Evolutionary conservation across 2,329 filamentous ascomycete species (phyloP), one percentile per base, ranked within the genome.

Genomic region (Tolypocladium amazonense): DNA sequence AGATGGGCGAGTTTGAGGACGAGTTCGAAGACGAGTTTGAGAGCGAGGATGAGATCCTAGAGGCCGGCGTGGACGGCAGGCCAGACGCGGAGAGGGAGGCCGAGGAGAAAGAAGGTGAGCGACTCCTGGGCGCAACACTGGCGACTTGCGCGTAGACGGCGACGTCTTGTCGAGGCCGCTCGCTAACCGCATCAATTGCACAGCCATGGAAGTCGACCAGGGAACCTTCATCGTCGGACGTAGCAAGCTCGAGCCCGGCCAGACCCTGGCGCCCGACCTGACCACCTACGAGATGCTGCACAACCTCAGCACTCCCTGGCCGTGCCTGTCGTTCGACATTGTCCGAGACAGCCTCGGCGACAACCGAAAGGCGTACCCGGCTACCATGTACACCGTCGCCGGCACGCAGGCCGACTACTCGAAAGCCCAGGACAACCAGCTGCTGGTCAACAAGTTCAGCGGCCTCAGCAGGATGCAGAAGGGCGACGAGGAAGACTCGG

Each of bases 201-300:
- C 20, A 69, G 89, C 87, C 56, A 97, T 97, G 92, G 90, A 97
- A 52, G 85, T 97, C 58, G 93, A 97, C 75, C 89, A 93, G 70
- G 88, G 89, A 72, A 96, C 92, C 47, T 99, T 97, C 75, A 97
- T 99, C 68, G 92, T 96, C 65, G 94, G 94, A 64, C 86, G 94
- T 69, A 91, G 92, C 73, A 93, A 94, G 77, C 83, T 97, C 64
- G 90, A 91, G 64, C 87, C 91, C 15, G 93, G 92, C 67, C 92
- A 97, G 79, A 92, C 91, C 6, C 83, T 99, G 60, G 86, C 92
- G 4, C 93, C 94, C 18, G 94, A 99, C 75, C 81, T 90, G 61
- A 90, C 89, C n/a, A 93, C 93, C 7, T 99, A 99, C 78, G 89
- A 97, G 73, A 95, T 99, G 92, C 85, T 99, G 61, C 94, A 99